Evolutionary conservation across 192 early-diverging fungal genomes (phyloP).

Genomic region (Paraglomus occultum): DNA sequence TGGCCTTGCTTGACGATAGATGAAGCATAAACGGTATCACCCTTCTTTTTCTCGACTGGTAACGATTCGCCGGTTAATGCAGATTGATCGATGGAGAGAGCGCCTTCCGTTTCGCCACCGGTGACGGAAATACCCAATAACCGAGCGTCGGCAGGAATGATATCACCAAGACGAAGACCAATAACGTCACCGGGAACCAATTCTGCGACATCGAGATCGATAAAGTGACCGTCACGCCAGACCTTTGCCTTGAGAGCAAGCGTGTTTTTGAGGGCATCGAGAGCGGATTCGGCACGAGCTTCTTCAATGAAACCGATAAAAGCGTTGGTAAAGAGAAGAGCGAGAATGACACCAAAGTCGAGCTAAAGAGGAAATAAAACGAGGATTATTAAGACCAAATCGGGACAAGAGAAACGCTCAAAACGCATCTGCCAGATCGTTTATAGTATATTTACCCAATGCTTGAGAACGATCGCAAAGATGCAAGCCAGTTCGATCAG

Average conservation of each 20-base stretch:
- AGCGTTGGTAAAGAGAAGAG: conserved; percentile 80
- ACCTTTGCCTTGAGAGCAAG: conserved; percentile 81
- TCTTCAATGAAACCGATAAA: conserved; percentile 93
- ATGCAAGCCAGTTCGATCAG: conserved; percentile 88
- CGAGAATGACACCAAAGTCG: conserved; percentile 83
- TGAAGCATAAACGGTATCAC: conserved; percentile 84
- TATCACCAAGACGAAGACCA: conserved; percentile 89
- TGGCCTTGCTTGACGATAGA: conserved; percentile 95
- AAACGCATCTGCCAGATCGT: not conserved
- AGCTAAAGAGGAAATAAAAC: conserved; percentile 40
- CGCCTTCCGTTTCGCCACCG: conserved; percentile 74
- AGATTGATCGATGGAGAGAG: conserved; percentile 89
- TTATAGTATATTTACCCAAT: conserved; percentile 38
- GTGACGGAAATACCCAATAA: conserved; percentile 74
- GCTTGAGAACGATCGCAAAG: conserved; percentile 66
- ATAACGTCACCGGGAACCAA: conserved; percentile 94
- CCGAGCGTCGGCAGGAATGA: conserved; percentile 89
- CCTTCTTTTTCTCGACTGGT: conserved; percentile 81
- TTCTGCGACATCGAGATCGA: conserved; percentile 69
- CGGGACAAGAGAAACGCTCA: not conserved
- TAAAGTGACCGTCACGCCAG: conserved; percentile 75
- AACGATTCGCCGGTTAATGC: conserved; percentile 94
- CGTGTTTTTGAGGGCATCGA: conserved; percentile 93
- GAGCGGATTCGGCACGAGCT: conserved; percentile 87
- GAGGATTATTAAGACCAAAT: not conserved